Conservation (phyloP, 192 early-diverging fungal genomes). For the Rhizoclosmatium globosum region DNA sequence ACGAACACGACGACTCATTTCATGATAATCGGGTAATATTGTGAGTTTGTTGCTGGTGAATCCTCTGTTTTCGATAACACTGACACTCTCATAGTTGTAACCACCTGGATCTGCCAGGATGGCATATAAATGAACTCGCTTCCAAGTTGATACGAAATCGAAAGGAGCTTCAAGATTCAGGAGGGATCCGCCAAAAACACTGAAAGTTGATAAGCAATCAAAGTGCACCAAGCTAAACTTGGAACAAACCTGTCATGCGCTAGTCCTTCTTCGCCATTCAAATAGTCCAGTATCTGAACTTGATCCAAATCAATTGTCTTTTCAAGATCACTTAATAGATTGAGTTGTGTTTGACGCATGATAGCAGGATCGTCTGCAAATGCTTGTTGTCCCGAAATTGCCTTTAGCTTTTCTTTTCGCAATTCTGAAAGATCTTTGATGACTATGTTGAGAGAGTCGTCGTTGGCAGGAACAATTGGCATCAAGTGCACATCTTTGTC, state of each 20-base stretch:
- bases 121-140: slow-evolving; percentile 24
- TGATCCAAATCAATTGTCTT: slow-evolving; percentile 21
- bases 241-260: neutral
- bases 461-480: no score
- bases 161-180: neutral
- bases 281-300: slow-evolving; percentile 28
- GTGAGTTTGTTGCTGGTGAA: no score
- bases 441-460: no score
- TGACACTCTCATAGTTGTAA: slow-evolving; percentile 13
- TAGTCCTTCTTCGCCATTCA: slow-evolving; percentile 28
- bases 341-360: no score
- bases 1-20: slow-evolving; percentile 28
- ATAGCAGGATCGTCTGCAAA: no score
- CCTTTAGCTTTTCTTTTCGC: no score
- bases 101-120: neutral
- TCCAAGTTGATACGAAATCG: slow-evolving; percentile 18
- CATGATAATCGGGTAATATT: neutral
- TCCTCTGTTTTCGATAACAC: no score
- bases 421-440: no score
- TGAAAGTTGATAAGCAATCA: neutral
- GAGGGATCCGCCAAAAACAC: slow-evolving; percentile 21
- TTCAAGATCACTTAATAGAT: neutral
- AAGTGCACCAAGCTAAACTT: no score
- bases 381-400: no score
- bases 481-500: no score